A percentile compares a stretch with the other conserved stretches of the same genome.
phyloP scores from a whole-genome alignment of 139 green algal genomes.

The Chlorella sp. region DNA sequence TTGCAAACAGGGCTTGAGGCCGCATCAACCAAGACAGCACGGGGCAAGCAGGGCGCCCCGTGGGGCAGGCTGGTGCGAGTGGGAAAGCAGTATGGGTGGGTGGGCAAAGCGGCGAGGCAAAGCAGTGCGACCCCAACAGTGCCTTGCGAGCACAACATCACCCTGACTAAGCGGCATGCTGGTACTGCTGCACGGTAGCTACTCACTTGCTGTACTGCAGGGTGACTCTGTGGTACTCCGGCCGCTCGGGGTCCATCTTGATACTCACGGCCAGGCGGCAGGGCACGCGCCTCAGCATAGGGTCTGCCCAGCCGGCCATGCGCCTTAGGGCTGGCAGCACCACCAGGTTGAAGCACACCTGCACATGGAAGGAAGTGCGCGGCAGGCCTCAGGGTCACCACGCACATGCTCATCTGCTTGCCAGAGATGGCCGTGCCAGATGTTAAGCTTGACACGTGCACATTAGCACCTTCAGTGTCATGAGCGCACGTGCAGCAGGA shows the following conservation, averaged over 20 bases:
- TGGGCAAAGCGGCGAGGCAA: not conserved
- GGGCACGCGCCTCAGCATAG: conserved; percentile 61
- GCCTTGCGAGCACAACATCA: too few species aligned
- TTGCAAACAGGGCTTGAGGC: not conserved
- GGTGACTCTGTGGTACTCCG: conserved; percentile 86
- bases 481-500: too few species aligned
- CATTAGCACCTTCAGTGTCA: too few species aligned
- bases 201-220: conserved; percentile 36
- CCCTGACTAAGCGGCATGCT: not conserved
- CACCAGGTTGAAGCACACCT: conserved; percentile 90
- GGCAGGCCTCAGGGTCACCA: too few species aligned
- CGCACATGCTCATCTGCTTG: too few species aligned
- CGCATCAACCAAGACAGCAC: too few species aligned
- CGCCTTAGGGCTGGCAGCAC: conserved; percentile 77
- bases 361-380: too few species aligned
- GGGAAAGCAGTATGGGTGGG: not conserved
- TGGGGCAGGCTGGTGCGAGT: too few species aligned
- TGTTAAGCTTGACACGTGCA: too few species aligned
- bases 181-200: not conserved
- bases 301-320: conserved; percentile 69
- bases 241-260: conserved; percentile 85
- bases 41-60: too few species aligned
- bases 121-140: not conserved
- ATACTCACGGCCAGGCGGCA: conserved; percentile 40
- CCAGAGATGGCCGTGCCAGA: too few species aligned